Percentiles rank a stretch among this genome's conserved stretches.
Conservation (phyloP, 2,329 filamentous ascomycete species). For the Nemania sp. region DNA sequence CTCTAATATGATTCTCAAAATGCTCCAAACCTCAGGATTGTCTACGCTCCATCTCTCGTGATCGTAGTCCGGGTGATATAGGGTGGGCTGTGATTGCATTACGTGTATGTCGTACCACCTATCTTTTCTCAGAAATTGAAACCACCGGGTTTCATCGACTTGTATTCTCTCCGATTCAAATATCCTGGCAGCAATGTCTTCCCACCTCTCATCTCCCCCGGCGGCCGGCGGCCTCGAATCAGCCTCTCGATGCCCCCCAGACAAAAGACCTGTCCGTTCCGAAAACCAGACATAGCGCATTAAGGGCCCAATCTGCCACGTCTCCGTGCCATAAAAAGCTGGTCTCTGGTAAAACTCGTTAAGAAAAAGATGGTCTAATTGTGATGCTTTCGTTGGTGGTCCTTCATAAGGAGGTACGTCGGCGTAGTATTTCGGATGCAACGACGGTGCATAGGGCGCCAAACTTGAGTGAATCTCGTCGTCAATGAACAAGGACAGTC, state of each 20-base stretch:
- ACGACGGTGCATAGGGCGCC: neutral
- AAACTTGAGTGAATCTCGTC: conserved; percentile 2
- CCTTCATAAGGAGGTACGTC: neutral
- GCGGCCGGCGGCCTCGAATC: neutral
- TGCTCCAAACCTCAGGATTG: conserved; percentile 24
- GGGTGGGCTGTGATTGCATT: too few species aligned
- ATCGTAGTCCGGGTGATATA: too few species aligned
- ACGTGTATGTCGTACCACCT: conserved; percentile 18
- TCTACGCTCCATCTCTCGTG: conserved; percentile 28
- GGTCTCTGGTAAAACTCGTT: neutral
- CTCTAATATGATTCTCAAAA: conserved; percentile 22
- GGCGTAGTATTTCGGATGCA: conserved; percentile 24
- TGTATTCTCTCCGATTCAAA: conserved; percentile 24
- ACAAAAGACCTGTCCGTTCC: neutral
- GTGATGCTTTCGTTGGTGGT: neutral
- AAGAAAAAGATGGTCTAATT: conserved; percentile 5
- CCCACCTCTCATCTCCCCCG: neutral
- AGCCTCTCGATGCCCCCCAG: conserved; percentile 12
- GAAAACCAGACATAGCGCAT: conserved; percentile 22
- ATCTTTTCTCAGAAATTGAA: conserved; percentile 19
- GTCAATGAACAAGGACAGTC: neutral
- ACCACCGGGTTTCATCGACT: conserved; percentile 29
- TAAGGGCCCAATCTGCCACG: conserved; percentile 18
- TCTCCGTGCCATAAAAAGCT: conserved; percentile 3
- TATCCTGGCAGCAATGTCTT: neutral